phyloP scores from a whole-genome alignment of 164 flowering plant genomes.

The Tinospora cordifolia region DNA sequence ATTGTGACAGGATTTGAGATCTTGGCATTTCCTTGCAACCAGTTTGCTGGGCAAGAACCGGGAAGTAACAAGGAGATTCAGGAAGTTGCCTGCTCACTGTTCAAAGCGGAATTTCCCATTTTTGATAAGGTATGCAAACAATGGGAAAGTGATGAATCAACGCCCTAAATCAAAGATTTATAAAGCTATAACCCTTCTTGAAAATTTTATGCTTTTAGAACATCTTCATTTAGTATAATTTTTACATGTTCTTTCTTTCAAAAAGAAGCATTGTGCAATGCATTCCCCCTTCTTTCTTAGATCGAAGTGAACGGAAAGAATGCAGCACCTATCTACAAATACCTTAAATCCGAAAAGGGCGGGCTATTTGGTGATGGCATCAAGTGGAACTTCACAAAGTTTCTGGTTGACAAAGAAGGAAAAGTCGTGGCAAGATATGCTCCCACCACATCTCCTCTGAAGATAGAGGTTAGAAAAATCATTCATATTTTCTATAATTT shows the following conservation, averaged over 20 bases:
- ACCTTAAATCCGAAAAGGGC: slow-evolving; percentile 66
- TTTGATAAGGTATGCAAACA: slow-evolving; percentile 62
- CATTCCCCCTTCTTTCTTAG: slow-evolving; percentile 23
- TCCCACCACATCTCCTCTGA: slow-evolving; percentile 67
- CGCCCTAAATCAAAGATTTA: no score
- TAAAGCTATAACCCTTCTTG: no score
- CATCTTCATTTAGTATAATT: not conserved
- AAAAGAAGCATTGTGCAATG: not conserved
- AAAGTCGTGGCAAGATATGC: slow-evolving; percentile 73
- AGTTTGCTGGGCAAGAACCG: slow-evolving; percentile 82
- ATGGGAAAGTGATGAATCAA: no score
- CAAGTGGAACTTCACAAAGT: slow-evolving; percentile 96
- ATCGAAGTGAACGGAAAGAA: slow-evolving; percentile 85
- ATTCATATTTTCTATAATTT: not conserved
- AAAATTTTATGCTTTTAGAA: no score
- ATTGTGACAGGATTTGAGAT: slow-evolving; percentile 64
- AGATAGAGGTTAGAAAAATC: slow-evolving; percentile 57
- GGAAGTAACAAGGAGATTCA: slow-evolving; percentile 71
- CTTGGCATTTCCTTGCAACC: slow-evolving; percentile 95
- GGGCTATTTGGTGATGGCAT: slow-evolving; percentile 61
- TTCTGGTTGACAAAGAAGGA: slow-evolving; percentile 77
- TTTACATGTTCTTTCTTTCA: not conserved
- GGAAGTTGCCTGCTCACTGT: slow-evolving; percentile 60
- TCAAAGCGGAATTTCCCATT: slow-evolving; percentile 88
- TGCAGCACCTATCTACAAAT: slow-evolving; percentile 67